These are phyloP conservation scores for Gonapodya prolifera DNA, from an alignment of 192 early-diverging fungal species.

Conservation along the genomic window DNA sequence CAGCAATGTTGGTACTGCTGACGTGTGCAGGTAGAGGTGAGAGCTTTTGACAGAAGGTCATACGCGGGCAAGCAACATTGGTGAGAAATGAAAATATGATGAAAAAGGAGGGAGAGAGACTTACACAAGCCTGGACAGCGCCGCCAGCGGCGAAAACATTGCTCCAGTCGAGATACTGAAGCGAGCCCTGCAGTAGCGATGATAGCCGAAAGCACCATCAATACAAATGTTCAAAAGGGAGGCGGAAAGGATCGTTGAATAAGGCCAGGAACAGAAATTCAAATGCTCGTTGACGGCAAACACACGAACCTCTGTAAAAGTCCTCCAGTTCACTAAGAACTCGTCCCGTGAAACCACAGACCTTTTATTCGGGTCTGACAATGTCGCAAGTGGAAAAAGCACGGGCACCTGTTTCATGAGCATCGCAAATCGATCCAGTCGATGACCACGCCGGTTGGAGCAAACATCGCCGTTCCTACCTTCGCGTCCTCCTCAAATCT, in stretches of 20 bases:
- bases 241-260: constrained; percentile 5
- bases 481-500: not conserved
- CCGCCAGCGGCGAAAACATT: constrained; percentile 20
- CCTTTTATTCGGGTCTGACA: not conserved
- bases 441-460: not conserved
- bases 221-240: not conserved
- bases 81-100: no score
- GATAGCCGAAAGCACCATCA: no score
- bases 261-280: not conserved
- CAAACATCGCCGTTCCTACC: not conserved
- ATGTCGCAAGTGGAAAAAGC: constrained; percentile 10
- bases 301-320: constrained; percentile 15
- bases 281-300: not conserved
- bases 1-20: not conserved
- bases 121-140: constrained; percentile 13
- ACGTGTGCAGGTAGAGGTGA: not conserved
- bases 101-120: not conserved
- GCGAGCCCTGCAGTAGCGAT: no score
- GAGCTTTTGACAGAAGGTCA: not conserved
- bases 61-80: no score
- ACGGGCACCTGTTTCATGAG: constrained; percentile 7
- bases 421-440: not conserved
- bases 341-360: constrained; percentile 10
- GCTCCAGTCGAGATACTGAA: constrained; percentile 10
- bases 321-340: constrained; percentile 15